phyloP scores from a whole-genome alignment of 306 rosid genomes.

The Dalbergia cultrata region DNA sequence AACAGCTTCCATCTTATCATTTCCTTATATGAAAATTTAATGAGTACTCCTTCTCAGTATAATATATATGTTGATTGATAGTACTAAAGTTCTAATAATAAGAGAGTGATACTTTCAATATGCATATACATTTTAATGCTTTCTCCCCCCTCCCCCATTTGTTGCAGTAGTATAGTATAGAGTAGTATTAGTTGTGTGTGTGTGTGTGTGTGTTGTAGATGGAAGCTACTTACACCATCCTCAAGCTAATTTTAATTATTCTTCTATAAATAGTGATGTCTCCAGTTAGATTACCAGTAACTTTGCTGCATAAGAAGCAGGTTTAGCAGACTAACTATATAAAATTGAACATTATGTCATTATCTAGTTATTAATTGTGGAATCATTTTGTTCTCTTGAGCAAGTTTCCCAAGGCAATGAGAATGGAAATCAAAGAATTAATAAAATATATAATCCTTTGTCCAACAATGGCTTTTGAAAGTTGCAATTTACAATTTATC shows the following conservation, averaged over 20 bases:
- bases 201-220: background rate
- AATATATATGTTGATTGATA: constrained; percentile 28
- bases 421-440: background rate
- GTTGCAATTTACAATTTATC: background rate
- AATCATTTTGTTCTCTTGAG: constrained; percentile 23
- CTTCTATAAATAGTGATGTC: constrained; percentile 1
- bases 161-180: background rate
- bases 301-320: constrained; percentile 36
- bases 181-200: background rate
- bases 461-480: constrained; percentile 16
- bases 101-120: background rate
- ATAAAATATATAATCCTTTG: background rate
- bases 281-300: constrained; percentile 47
- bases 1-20: constrained; percentile 30
- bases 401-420: background rate
- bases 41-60: constrained; percentile 22
- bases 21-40: constrained; percentile 18
- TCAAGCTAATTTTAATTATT: constrained; percentile 31
- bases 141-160: background rate
- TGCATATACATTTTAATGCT: constrained; percentile 13
- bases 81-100: background rate
- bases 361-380: background rate
- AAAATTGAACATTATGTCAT: background rate
- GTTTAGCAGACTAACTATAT: constrained; percentile 22
- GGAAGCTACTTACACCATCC: constrained; percentile 4